A percentile compares a stretch with the other conserved stretches of the same genome.
phyloP scores from a whole-genome alignment of 2,329 filamentous ascomycete species.

The Elsinoe necatrix region DNA sequence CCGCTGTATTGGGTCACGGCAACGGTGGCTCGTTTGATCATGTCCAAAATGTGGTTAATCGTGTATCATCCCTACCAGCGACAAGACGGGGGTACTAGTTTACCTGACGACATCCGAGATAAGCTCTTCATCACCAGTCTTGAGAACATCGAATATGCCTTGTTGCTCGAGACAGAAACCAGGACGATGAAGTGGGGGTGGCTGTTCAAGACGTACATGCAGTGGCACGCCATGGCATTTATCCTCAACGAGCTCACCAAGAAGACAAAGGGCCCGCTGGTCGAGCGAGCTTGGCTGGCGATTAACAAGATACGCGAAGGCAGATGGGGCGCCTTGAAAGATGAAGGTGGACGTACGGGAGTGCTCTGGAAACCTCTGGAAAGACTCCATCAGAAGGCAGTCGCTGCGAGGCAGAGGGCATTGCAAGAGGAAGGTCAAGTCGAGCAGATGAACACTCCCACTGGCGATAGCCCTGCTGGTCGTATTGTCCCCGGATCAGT shows the following conservation, averaged over 20 bases:
- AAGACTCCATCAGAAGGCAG: conserved; percentile 53
- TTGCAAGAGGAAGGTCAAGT: conserved; percentile 26
- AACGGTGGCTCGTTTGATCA: conserved; percentile 60
- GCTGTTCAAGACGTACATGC: conserved; percentile 56
- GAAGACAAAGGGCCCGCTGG: conserved; percentile 47
- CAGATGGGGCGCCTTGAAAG: conserved; percentile 32
- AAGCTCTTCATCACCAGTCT: conserved; percentile 63
- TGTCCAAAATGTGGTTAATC: conserved; percentile 70
- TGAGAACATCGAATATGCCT: conserved; percentile 64
- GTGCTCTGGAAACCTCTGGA: conserved; percentile 57
- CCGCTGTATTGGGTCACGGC: conserved; percentile 61
- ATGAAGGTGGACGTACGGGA: conserved; percentile 33
- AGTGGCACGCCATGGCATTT: conserved; percentile 58
- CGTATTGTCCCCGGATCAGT: conserved; percentile 1
- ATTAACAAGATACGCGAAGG: conserved; percentile 41
- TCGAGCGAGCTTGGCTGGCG: conserved; percentile 53
- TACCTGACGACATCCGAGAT: conserved; percentile 56
- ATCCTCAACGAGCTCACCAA: conserved; percentile 52
- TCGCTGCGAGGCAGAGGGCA: conserved; percentile 45
- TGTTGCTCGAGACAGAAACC: conserved; percentile 56
- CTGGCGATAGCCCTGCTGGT: conserved; percentile 5
- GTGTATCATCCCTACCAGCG: conserved; percentile 66
- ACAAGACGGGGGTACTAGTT: conserved; percentile 46
- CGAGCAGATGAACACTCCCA: neutral
- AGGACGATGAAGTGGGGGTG: conserved; percentile 56